Percentiles rank a stretch among this genome's conserved stretches.
These are phyloP conservation scores for Aspergillus unguis DNA, from an alignment of 2,329 filamentous ascomycete species.

Conservation along the genomic window DNA sequence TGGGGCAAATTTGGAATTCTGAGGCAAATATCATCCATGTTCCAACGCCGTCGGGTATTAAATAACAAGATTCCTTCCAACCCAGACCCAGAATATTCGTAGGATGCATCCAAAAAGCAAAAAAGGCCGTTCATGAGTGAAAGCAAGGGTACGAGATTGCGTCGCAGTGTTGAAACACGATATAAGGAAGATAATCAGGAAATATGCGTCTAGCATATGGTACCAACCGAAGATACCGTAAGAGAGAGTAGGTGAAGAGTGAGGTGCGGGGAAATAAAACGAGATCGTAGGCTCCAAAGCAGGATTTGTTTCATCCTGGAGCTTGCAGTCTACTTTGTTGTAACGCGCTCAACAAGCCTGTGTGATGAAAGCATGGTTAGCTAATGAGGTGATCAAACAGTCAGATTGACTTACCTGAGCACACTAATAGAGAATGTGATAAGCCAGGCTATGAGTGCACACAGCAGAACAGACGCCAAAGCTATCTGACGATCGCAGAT, in stretches of 20 bases:
- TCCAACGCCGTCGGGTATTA: constrained; percentile 13
- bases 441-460: constrained; percentile 85
- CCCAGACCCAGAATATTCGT: background rate
- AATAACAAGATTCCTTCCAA: constrained; percentile 1
- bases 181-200: background rate
- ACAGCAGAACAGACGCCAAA: constrained; percentile 71
- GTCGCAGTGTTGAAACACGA: background rate
- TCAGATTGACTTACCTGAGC: constrained; percentile 53
- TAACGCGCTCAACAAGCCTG: constrained; percentile 40
- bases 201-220: constrained; percentile 3
- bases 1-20: constrained; percentile 1
- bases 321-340: constrained; percentile 14
- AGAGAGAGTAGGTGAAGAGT: background rate
- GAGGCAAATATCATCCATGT: constrained; percentile 13
- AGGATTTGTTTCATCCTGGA: background rate
- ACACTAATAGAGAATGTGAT: constrained; percentile 85
- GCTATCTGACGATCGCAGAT: constrained; percentile 66
- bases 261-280: background rate
- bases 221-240: constrained; percentile 6
- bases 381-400: constrained; percentile 24
- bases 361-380: constrained; percentile 3
- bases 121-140: constrained; percentile 1
- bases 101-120: background rate
- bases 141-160: background rate
- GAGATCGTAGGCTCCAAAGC: no score